Evolutionary conservation across 148 eudicot genomes (phyloP), one percentile per base, ranked within the genome.

Genomic region (Camellia japonica): DNA sequence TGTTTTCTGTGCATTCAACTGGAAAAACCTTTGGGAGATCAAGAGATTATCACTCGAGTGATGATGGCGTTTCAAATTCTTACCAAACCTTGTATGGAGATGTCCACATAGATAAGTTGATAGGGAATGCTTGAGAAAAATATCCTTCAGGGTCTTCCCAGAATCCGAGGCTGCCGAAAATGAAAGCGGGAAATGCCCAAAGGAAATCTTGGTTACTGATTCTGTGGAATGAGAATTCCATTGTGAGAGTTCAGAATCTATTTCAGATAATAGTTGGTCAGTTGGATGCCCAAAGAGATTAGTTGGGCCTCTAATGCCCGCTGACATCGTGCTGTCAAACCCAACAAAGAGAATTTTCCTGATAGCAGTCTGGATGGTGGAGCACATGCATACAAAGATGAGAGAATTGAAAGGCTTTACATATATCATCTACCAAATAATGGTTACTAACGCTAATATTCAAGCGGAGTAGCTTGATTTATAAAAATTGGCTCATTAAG

Each of bases 131-230:
- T 89, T 85, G 51, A 90, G 86, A 79, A 95, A 93, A 63, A 86
- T 78, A 68, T 92, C 91, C 80, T 90, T 88, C 63, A 95, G 84
- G 47, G 87, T 90, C 78, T 86, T 95, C 59, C 93, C 93, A 74
- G 97, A 89, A 80, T 87, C 74, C 6, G 99, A 87, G 64, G 91
- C 74, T 77, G 92, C 87, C 2, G 95, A 87, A 80, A 95, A 95
- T 60, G 99, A 95, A 82, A 95, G 87, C 46, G 99, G 97, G 85
- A 90, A 95, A 90, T 95, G 99, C 67, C 98, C 99, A 81, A 88
- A 95, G 67, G 91, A 62, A 19, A 95, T 87, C 77, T 95, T 95
- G 79, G 92, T 88, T 64, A 93, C 88, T 67, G 87, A 88, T 49
- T 82, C 85, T 69, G 88, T 76, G 10, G 91, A 60, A 63, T 88